phyloP scores from a whole-genome alignment of 2,329 filamentous ascomycete species.

The Mycogone perniciosa region DNA sequence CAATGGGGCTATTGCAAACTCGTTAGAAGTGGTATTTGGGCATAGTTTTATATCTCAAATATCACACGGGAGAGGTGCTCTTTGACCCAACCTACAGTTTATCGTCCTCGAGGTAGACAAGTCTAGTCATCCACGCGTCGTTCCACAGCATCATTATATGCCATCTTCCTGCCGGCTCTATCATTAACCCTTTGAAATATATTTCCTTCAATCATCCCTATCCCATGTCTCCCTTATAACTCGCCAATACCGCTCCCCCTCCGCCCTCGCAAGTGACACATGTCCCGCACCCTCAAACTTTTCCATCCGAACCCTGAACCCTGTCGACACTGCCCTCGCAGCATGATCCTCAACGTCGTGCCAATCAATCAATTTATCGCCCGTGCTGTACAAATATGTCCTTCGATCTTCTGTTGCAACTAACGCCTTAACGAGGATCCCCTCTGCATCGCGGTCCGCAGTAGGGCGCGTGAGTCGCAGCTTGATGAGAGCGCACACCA shows the following conservation, averaged over 20 bases:
- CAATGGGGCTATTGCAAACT: too few relatives aligned
- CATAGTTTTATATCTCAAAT: too few relatives aligned
- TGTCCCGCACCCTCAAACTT: slow-evolving; percentile 43
- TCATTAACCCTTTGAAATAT: too few relatives aligned
- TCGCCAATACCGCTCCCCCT: slow-evolving; percentile 45
- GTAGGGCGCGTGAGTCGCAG: slow-evolving; percentile 23
- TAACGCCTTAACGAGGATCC: slow-evolving; percentile 30
- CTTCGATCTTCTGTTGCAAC: slow-evolving; percentile 36
- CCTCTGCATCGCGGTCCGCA: slow-evolving; percentile 29
- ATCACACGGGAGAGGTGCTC: too few relatives aligned
- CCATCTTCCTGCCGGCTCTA: too few relatives aligned
- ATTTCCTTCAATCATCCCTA: slow-evolving; percentile 10
- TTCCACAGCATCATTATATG: too few relatives aligned
- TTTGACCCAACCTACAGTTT: too few relatives aligned
- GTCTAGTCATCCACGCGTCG: too few relatives aligned
- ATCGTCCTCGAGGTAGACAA: too few relatives aligned
- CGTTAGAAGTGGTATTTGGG: too few relatives aligned
- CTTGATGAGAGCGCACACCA: slow-evolving; percentile 27
- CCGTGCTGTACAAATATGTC: slow-evolving; percentile 46
- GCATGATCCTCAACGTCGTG: slow-evolving; percentile 44
- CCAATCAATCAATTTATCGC: slow-evolving; percentile 41
- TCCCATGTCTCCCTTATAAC: slow-evolving; percentile 42
- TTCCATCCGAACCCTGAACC: slow-evolving; percentile 38
- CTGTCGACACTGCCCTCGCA: slow-evolving; percentile 31
- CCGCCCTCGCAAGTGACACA: slow-evolving; percentile 42